Conservation (phyloP, 1,284 basidiomycete genomes). For the Ceratobasidium theobromae region DNA sequence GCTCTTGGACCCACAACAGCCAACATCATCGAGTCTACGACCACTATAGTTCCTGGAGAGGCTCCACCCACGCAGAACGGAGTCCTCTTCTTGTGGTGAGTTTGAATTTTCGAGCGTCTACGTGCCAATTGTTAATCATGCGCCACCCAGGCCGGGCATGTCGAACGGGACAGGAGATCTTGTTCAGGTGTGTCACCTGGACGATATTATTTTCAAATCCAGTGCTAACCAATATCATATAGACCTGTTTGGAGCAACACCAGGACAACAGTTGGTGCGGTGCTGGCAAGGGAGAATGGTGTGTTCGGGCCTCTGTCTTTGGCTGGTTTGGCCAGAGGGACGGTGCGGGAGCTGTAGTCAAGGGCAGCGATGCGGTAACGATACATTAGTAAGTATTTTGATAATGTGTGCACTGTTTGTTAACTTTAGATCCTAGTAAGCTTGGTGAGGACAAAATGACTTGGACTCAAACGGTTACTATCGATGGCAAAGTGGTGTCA, state of each 20-base stretch:
- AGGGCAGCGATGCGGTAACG: constrained; percentile 7
- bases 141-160: constrained; percentile 15
- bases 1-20: constrained; percentile 13
- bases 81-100: constrained; percentile 23
- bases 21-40: constrained; percentile 23
- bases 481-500: neutral
- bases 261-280: constrained; percentile 2
- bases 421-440: neutral
- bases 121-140: neutral
- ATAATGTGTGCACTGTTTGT: neutral
- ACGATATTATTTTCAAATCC: too few species aligned
- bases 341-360: neutral
- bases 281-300: neutral
- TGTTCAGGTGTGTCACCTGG: constrained; percentile 14
- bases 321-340: constrained; percentile 2
- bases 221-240: too few species aligned
- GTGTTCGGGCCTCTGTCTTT: constrained; percentile 1
- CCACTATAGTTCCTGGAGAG: constrained; percentile 10
- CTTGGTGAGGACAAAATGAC: neutral
- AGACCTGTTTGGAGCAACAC: neutral
- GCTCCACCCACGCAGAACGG: constrained; percentile 9
- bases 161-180: constrained; percentile 27
- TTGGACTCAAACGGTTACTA: constrained; percentile 4
- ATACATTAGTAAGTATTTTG: constrained; percentile 2
- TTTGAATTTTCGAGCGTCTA: neutral